Conservation (phyloP, 2,329 filamentous ascomycete genomes). For the Rutstroemia sydowiana region DNA sequence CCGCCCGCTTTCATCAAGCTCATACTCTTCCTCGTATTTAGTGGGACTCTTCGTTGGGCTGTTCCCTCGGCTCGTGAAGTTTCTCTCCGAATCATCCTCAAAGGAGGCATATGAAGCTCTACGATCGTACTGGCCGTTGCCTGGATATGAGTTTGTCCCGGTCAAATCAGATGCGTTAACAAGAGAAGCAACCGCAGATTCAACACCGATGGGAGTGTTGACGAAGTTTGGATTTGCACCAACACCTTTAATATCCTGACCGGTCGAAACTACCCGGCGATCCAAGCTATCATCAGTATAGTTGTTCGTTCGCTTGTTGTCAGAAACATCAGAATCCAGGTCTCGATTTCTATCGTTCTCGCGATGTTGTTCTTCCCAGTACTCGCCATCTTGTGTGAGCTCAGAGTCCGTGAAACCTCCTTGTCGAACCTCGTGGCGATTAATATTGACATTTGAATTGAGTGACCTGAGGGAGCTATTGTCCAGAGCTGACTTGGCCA, state of each 20-base stretch:
- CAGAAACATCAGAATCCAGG: slow-evolving; percentile 54
- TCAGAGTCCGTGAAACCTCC: slow-evolving; percentile 35
- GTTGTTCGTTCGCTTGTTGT: slow-evolving; percentile 44
- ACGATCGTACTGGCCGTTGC: slow-evolving; percentile 30
- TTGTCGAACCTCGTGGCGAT: slow-evolving; percentile 29
- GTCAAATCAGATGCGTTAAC: slow-evolving; percentile 72
- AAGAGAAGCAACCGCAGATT: slow-evolving; percentile 86
- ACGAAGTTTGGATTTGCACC: slow-evolving; percentile 71
- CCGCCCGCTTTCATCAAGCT: slow-evolving; percentile 29
- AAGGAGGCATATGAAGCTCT: slow-evolving; percentile 29
- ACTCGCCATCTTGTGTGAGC: slow-evolving; percentile 36
- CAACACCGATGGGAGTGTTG: slow-evolving; percentile 63
- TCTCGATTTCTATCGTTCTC: slow-evolving; percentile 36
- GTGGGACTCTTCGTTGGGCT: slow-evolving; percentile 37
- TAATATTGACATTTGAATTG: slow-evolving; percentile 26
- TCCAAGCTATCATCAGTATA: slow-evolving; percentile 52
- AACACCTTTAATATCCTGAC: slow-evolving; percentile 63
- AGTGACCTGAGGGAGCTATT: slow-evolving; percentile 47
- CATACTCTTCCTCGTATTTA: slow-evolving; percentile 28
- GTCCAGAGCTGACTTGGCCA: slow-evolving; percentile 47
- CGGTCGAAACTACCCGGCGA: slow-evolving; percentile 47
- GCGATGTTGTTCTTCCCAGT: slow-evolving; percentile 30
- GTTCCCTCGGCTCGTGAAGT: slow-evolving; percentile 31
- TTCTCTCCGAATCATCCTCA: slow-evolving; percentile 30
- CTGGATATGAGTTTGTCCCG: slow-evolving; percentile 42